These are phyloP conservation scores for Setaria italica DNA, from an alignment of 202 grass and related monocot species.

Conservation along the genomic window DNA sequence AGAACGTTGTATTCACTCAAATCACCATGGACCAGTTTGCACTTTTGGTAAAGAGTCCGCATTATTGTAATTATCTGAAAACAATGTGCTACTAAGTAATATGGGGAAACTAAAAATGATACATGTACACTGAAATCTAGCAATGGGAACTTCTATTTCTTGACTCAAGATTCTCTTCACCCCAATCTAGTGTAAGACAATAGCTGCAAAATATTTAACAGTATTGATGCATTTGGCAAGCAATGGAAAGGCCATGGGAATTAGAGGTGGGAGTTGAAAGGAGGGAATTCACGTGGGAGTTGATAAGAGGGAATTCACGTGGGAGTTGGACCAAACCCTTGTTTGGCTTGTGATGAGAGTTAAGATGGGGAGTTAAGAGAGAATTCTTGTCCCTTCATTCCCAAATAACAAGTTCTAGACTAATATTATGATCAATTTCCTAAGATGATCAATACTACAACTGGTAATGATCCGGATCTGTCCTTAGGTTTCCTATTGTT, in stretches of 20 bases:
- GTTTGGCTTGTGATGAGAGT: too few relatives aligned
- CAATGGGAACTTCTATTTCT: not conserved
- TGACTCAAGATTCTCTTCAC: not conserved
- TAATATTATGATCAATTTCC: not conserved
- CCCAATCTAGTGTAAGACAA: conserved; percentile 7
- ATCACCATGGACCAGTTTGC: conserved; percentile 97
- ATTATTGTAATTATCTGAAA: conserved; percentile 90
- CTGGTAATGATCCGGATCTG: not conserved
- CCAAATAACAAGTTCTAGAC: not conserved
- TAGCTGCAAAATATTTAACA: not conserved
- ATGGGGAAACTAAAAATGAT: conserved; percentile 44
- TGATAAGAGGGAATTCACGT: too few relatives aligned
- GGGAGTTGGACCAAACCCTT: too few relatives aligned
- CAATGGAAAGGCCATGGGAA: too few relatives aligned
- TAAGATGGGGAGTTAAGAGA: too few relatives aligned
- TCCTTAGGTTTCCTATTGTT: not conserved
- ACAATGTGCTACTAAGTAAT: conserved; percentile 36
- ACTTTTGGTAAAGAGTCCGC: conserved; percentile 89
- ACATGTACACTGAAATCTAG: conserved; percentile 1
- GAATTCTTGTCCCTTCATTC: not conserved
- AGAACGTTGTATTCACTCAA: conserved; percentile 99
- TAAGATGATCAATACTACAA: not conserved
- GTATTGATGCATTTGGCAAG: too few relatives aligned
- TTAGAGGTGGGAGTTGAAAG: too few relatives aligned
- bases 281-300: too few relatives aligned